phyloP scores from a whole-genome alignment of 805 yeast genomes.

The Hemisphaericaspora nanyangensis region DNA sequence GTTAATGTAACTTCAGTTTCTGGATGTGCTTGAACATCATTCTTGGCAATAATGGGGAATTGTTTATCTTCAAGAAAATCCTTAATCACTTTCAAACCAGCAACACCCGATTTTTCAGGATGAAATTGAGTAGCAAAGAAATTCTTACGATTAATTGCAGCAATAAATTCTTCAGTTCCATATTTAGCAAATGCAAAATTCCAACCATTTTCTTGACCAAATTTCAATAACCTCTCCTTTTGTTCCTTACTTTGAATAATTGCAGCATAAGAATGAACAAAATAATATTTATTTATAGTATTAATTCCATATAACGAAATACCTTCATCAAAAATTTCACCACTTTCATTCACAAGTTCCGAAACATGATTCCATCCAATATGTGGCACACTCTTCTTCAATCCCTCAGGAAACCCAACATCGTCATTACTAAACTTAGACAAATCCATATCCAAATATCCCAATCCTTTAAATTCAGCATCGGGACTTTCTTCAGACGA shows the following conservation, averaged over 20 bases:
- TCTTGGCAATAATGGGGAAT: conserved; percentile 15
- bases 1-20: conserved; percentile 34
- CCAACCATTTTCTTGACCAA: conserved; percentile 49
- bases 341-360: conserved; percentile 17
- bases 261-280: conserved; percentile 93
- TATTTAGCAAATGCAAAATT: conserved; percentile 67
- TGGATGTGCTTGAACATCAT: conserved; percentile 17
- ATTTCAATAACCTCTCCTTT: conserved; percentile 11
- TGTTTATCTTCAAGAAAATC: conserved; percentile 57
- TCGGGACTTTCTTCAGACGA: conserved; percentile 71
- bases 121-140: conserved; percentile 96
- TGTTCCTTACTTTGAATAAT: conserved; percentile 38
- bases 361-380: conserved; percentile 86
- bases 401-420: conserved; percentile 21
- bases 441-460: conserved; percentile 45
- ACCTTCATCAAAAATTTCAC: conserved; percentile 19
- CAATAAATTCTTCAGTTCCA: conserved; percentile 75
- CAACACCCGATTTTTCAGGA: conserved; percentile 96
- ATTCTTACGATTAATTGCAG: conserved; percentile 73
- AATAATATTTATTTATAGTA: conserved; percentile 73
- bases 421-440: conserved; percentile 52
- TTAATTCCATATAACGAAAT: conserved; percentile 57
- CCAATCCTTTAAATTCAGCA: conserved; percentile 33
- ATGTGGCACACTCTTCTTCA: conserved; percentile 83
- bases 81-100: conserved; percentile 75